Base-by-base conservation (phyloP, 306 rosid species). In the Cicer arietinum region DNA sequence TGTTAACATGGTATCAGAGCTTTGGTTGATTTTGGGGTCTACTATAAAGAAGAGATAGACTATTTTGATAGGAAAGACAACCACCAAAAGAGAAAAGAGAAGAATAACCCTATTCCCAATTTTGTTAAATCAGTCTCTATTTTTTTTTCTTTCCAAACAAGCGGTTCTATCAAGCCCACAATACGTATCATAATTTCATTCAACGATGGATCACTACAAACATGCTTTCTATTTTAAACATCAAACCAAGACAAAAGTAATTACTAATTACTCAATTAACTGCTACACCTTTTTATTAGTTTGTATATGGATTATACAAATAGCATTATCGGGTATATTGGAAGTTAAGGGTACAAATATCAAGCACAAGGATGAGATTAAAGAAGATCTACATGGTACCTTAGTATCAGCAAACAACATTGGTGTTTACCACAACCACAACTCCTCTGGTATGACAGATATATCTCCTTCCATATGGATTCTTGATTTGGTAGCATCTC, bases 401-500 rank as follows among this genome's bases (percentile, higher is more conserved):
- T 13, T 88, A 57, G 65, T 91, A 1, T 77, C 93, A 6, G 89
- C 51, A 14, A 86, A 89, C 59, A 83, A 78, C 35, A 68, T 89
- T 2, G 95, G 81, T 2, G 72, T 85, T 2, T 79, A 73, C 81
- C 95, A 91, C 12, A 95, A 91, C 59, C 97, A 91, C 69, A 14
- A 14, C 16, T 14, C 16, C 16, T 14, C 16, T 14, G 16, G 16
- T 14, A 14, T 14, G 16, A 14, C 16, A 14, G 16, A 14, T 14
- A 14, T 14, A 14, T 14, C 16, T 14, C 16, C 16, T 14, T 14
- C 16, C 16, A 14, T 14, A 14, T 14, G 16, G 16, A 14, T 14
- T 14, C 16, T 14, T 14, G 16, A 14, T 14, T 14, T 14, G 16
- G 16, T 14, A 14, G 16, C 16, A 14, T 14, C 16, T 14, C 16